Evolutionary conservation across 2,329 filamentous ascomycete species (phyloP).

Genomic region (Ceratocystis lukuohia): DNA sequence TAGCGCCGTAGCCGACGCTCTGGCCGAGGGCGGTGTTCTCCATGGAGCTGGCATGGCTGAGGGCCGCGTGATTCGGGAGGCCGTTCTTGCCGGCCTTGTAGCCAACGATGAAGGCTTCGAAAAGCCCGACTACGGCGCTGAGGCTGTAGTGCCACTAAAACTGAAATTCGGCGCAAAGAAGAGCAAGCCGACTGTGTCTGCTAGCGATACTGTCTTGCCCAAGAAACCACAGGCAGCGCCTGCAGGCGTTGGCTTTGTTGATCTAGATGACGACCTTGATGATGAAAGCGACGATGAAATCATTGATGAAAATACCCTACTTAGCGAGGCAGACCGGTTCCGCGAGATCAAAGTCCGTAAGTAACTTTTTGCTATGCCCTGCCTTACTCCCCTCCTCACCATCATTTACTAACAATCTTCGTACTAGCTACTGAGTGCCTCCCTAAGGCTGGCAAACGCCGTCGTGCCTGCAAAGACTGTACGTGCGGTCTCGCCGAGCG

Average conservation of each 20-base stretch:
- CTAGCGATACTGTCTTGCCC: neutral
- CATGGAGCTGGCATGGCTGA: constrained; percentile 45
- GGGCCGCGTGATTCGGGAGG: constrained; percentile 52
- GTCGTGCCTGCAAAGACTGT: constrained; percentile 94
- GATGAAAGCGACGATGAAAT: constrained; percentile 62
- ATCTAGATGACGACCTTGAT: constrained; percentile 45
- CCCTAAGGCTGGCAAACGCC: constrained; percentile 75
- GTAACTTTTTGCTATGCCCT: constrained; percentile 27
- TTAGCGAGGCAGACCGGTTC: constrained; percentile 73
- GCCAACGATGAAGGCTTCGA: constrained; percentile 51
- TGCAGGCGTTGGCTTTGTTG: constrained; percentile 52
- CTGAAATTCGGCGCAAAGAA: constrained; percentile 28
- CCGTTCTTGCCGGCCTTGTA: constrained; percentile 68
- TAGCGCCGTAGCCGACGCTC: constrained; percentile 51
- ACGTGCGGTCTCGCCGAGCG: constrained; percentile 82
- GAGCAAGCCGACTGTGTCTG: constrained; percentile 31
- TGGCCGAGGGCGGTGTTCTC: constrained; percentile 56
- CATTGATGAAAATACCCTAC: constrained; percentile 78
- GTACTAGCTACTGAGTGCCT: constrained; percentile 63
- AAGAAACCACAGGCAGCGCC: constrained; percentile 29
- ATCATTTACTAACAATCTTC: constrained; percentile 22
- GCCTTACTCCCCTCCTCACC: neutral
- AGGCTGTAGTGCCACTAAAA: constrained; percentile 41
- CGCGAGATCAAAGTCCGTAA: constrained; percentile 67
- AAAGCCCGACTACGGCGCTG: constrained; percentile 51